These are phyloP conservation scores for Curvularia sp. DNA, from an alignment of 2,329 filamentous ascomycete species.

Conservation along the genomic window DNA sequence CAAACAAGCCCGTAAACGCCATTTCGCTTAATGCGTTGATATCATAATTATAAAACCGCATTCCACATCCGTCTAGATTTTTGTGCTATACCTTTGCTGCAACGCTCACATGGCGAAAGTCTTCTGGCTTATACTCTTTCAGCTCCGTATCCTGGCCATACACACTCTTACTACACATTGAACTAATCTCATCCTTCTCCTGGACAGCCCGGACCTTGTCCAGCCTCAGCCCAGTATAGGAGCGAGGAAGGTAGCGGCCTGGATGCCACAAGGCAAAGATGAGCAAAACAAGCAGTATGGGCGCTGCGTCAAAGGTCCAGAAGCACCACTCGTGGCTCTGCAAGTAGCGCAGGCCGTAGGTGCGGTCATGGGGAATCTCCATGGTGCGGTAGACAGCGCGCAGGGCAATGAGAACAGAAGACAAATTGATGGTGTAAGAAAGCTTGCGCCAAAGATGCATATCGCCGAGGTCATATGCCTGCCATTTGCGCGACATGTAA, in stretches of 20 bases:
- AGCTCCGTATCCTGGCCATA: conserved; percentile 19
- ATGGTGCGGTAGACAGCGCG: conserved; percentile 62
- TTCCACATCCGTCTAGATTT: background rate
- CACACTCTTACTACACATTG: conserved; percentile 17
- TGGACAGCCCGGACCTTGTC: conserved; percentile 41
- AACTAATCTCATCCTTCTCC: conserved; percentile 44
- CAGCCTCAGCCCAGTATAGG: conserved; percentile 38
- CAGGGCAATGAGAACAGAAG: conserved; percentile 48
- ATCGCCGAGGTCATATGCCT: conserved; percentile 44
- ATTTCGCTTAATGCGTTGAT: conserved; percentile 26
- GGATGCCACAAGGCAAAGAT: conserved; percentile 61
- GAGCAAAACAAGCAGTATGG: conserved; percentile 57
- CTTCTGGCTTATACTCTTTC: conserved; percentile 33
- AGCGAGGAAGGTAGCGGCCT: conserved; percentile 41
- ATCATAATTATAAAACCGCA: conserved; percentile 13
- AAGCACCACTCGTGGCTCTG: conserved; percentile 62
- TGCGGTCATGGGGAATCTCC: conserved; percentile 59
- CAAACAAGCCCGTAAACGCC: conserved; percentile 15
- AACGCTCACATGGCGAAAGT: conserved; percentile 25
- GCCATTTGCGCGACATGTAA: conserved; percentile 40
- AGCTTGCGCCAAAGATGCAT: conserved; percentile 47
- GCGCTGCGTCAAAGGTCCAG: conserved; percentile 60
- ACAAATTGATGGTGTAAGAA: conserved; percentile 45
- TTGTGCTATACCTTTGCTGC: conserved; percentile 10
- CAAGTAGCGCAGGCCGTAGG: conserved; percentile 56